Conservation (phyloP, 352 stramenopile species). For the Phytophthora cactorum region DNA sequence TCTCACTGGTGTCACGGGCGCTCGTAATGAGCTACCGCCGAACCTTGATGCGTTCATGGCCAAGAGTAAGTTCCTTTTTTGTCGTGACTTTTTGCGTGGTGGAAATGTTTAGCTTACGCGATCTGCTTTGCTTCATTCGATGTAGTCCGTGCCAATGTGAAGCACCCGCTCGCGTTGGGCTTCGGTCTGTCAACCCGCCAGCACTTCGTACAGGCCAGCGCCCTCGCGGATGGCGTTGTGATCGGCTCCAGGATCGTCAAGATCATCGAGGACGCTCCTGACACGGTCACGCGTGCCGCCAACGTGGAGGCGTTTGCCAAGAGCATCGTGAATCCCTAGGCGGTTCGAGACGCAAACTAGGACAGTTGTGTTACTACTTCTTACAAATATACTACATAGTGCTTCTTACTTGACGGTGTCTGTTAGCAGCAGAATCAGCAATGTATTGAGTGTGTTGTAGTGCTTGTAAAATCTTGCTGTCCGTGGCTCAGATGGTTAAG, state of each 20-base stretch:
- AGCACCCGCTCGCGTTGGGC: slow-evolving; percentile 94
- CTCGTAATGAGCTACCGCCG: slow-evolving; percentile 86
- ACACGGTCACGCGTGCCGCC: slow-evolving; percentile 67
- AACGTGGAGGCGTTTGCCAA: slow-evolving; percentile 82
- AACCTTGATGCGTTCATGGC: slow-evolving; percentile 95
- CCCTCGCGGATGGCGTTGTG: slow-evolving; percentile 91
- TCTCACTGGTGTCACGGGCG: slow-evolving; percentile 94
- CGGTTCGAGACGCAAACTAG: slow-evolving; percentile 1
- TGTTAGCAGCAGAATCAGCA: background rate
- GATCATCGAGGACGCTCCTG: slow-evolving; percentile 73
- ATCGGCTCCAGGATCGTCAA: slow-evolving; percentile 91
- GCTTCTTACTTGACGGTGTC: background rate
- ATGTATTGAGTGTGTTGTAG: background rate
- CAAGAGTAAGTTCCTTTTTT: slow-evolving; percentile 60
- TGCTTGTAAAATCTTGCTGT: background rate
- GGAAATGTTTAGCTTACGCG: background rate
- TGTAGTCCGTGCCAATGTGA: slow-evolving; percentile 82
- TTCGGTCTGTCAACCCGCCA: slow-evolving; percentile 97
- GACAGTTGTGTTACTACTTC: slow-evolving; percentile 8
- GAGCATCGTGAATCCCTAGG: slow-evolving; percentile 65
- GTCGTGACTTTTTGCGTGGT: background rate
- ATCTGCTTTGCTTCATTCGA: slow-evolving; percentile 12
- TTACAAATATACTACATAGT: slow-evolving; percentile 28
- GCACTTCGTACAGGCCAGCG: slow-evolving; percentile 91
- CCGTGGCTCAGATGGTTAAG: slow-evolving; percentile 32